Evolutionary conservation across 768 basidiomycete species (phyloP).

Genomic region (Kwoniella botswanensis): DNA sequence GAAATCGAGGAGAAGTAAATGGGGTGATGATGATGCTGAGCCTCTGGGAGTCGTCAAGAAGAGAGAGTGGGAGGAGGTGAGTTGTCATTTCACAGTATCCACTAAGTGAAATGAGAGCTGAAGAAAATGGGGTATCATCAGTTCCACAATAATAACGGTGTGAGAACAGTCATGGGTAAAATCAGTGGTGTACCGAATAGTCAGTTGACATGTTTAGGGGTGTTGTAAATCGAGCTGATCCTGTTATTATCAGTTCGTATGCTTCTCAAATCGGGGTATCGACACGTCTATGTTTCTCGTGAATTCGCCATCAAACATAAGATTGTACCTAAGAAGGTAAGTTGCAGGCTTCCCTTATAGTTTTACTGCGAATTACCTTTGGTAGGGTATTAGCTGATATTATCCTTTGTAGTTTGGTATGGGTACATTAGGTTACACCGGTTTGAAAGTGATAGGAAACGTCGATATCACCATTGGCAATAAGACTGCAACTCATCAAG

Average conservation of each 20-base stretch:
- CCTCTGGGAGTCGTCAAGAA: constrained; percentile 57
- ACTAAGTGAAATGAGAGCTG: neutral
- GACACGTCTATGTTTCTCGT: constrained; percentile 93
- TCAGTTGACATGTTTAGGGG: constrained; percentile 54
- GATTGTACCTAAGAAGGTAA: constrained; percentile 79
- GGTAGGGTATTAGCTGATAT: neutral
- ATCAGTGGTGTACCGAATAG: constrained; percentile 90
- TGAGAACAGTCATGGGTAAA: constrained; percentile 85
- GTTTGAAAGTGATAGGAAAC: constrained; percentile 68
- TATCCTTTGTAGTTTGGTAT: constrained; percentile 65
- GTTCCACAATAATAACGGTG: constrained; percentile 90
- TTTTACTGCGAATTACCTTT: neutral
- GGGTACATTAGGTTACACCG: constrained; percentile 91
- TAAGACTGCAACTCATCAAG: constrained; percentile 61
- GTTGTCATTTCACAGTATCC: constrained; percentile 14
- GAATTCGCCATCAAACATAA: constrained; percentile 86
- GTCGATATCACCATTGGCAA: constrained; percentile 77
- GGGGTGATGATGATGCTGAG: constrained; percentile 62
- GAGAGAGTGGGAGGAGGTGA: constrained; percentile 45
- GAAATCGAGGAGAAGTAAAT: constrained; percentile 46
- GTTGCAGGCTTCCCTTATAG: constrained; percentile 3
- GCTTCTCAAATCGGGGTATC: constrained; percentile 88
- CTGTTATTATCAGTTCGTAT: constrained; percentile 70
- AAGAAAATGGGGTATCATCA: constrained; percentile 15
- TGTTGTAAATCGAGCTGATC: neutral